Conservation (phyloP, 2,329 filamentous ascomycete genomes). For the Microascus cirrosus region DNA sequence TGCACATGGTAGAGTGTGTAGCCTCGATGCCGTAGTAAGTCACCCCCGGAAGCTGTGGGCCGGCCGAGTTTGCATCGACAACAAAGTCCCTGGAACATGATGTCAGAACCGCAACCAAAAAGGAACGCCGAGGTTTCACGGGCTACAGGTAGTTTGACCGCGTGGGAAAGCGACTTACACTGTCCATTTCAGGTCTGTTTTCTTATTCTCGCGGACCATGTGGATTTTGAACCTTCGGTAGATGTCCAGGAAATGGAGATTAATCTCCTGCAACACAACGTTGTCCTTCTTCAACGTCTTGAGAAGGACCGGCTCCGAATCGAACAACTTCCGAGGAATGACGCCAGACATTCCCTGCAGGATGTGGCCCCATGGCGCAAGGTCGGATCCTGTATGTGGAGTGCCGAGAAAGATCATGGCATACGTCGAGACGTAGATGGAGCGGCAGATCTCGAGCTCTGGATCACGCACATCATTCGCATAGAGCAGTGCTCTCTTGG, state of each 20-base stretch:
- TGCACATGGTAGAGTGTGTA: constrained; percentile 62
- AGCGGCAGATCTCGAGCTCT: constrained; percentile 52
- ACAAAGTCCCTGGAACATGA: constrained; percentile 35
- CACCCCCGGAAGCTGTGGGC: constrained; percentile 57
- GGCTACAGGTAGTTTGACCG: background rate
- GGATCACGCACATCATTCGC: constrained; percentile 49
- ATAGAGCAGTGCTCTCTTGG: constrained; percentile 59
- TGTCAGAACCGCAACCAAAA: constrained; percentile 3
- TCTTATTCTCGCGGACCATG: constrained; percentile 66
- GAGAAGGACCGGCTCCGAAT: constrained; percentile 56
- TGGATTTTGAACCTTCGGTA: constrained; percentile 61
- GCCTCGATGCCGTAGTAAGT: constrained; percentile 66
- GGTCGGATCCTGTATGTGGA: constrained; percentile 59
- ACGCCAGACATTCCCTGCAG: constrained; percentile 59
- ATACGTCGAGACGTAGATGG: constrained; percentile 64
- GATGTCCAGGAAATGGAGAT: constrained; percentile 60
- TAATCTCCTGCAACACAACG: constrained; percentile 64
- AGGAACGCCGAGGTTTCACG: background rate
- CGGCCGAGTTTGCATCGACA: constrained; percentile 59
- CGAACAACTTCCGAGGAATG: constrained; percentile 54
- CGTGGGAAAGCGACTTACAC: constrained; percentile 23
- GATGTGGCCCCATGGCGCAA: constrained; percentile 56
- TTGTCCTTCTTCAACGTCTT: constrained; percentile 63
- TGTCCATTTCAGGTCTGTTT: constrained; percentile 56
- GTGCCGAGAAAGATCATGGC: constrained; percentile 69